These are phyloP conservation scores for Gamarada debralockiae DNA, from an alignment of 495 filamentous ascomycete species.

Conservation along the genomic window DNA sequence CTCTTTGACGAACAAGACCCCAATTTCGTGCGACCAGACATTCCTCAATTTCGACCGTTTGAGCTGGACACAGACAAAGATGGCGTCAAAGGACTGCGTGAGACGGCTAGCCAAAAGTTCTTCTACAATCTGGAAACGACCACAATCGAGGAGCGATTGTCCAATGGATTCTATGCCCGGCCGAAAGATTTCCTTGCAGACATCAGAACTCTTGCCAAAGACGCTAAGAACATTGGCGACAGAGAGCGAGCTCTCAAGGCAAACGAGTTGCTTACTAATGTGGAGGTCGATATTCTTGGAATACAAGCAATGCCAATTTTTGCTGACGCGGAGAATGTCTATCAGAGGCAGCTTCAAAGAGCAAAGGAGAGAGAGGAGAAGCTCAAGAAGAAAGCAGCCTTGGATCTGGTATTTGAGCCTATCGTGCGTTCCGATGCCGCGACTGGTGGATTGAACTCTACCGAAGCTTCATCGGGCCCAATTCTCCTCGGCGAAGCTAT, in stretches of 20 bases:
- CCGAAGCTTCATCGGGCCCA: slow-evolving; percentile 39
- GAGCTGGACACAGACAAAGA: slow-evolving; percentile 71
- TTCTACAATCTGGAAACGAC: slow-evolving; percentile 93
- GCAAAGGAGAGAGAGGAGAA: slow-evolving; percentile 62
- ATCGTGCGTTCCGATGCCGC: slow-evolving; percentile 15
- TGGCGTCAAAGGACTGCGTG: slow-evolving; percentile 65
- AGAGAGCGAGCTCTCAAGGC: slow-evolving; percentile 75
- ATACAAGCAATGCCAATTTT: slow-evolving; percentile 65
- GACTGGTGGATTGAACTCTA: slow-evolving; percentile 7
- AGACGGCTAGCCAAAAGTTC: slow-evolving; percentile 71
- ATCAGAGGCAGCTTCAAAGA: slow-evolving; percentile 68
- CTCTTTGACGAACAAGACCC: slow-evolving; percentile 79
- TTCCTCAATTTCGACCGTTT: slow-evolving; percentile 62
- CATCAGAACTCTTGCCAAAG: slow-evolving; percentile 75
- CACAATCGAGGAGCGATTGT: slow-evolving; percentile 89
- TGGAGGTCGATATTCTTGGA: slow-evolving; percentile 80
- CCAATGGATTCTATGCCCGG: slow-evolving; percentile 91
- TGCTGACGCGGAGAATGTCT: slow-evolving; percentile 68
- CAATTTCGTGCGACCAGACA: slow-evolving; percentile 73
- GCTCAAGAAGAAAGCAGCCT: slow-evolving; percentile 48
- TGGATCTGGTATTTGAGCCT: slow-evolving; percentile 30
- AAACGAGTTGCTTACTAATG: slow-evolving; percentile 85
- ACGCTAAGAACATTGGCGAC: slow-evolving; percentile 72
- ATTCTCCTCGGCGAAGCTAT: slow-evolving; percentile 58
- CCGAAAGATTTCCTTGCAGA: slow-evolving; percentile 84